Evolutionary conservation across 345 rosid genomes (phyloP), one percentile per base, ranked within the genome.

Genomic region (Angophora floribunda): DNA sequence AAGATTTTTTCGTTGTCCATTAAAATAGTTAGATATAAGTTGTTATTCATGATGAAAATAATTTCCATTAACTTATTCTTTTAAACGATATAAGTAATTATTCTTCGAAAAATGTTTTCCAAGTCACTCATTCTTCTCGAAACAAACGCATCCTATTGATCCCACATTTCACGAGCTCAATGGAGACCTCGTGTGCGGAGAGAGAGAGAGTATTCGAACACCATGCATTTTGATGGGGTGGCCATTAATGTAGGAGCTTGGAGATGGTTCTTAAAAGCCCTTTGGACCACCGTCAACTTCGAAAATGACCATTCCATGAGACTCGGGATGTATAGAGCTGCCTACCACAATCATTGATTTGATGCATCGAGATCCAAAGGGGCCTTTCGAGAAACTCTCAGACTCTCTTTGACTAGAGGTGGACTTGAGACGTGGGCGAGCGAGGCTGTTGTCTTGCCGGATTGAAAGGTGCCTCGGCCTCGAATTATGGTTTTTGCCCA

Each of bases 401-500:
- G 0, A 7, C 67, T 61, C 82, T 41, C 82, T 36, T 7, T 7
- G 1, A 7, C 67, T 61, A 28, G 67, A 61, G 32, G 32, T 61
- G 24, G 80, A 6, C 49, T 26, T 3, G 26, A 3, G 49, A 17
- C 3, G 5, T 4, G 1, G 7, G 13, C 0, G 11, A 32, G 79
- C 6, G 24, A 67, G 79, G 12, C 45, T 12, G 2, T 32, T 6
- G 5, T 17, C 79, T 22, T 67, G 24, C 1, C 5, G 4, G 4
- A 17, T 5, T 5, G 13, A 63, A 0, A 5, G 36, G 36, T 5
- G n/a, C 24, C 61, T 55, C 12, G 0, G 9, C 24, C 47, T 21
- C 7, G 11, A 70, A 32, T 32, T 32, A 32, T 7, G 44, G 79
- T 65, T 30, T 36, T 7, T 7, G 21, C 2, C 6, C 2, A 67